phyloP scores from a whole-genome alignment of 805 yeast genomes.

The Millerozyma acaciae region DNA sequence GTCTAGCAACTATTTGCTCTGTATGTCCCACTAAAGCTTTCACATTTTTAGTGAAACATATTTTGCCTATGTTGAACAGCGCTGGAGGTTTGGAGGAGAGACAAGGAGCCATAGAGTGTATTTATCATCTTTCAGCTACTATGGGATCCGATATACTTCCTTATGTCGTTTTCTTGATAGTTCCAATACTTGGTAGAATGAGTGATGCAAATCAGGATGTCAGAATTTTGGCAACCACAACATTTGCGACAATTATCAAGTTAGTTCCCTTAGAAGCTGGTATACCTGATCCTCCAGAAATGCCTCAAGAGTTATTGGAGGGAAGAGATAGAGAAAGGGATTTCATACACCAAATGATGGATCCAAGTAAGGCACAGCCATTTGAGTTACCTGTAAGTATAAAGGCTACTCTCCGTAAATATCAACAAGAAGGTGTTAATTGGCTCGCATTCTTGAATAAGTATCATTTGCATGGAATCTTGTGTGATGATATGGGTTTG shows the following conservation, averaged over 20 bases:
- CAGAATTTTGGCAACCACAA: conserved; percentile 87
- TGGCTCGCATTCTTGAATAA: conserved; percentile 96
- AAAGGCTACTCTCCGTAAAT: conserved; percentile 87
- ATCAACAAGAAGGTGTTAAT: conserved; percentile 97
- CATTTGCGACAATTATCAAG: conserved; percentile 94
- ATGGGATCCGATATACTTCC: conserved; percentile 92
- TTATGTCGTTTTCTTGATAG: conserved; percentile 90
- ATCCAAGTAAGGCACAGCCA: conserved; percentile 82
- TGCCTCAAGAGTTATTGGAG: conserved; percentile 76
- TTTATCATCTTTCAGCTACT: conserved; percentile 75
- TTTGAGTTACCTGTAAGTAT: conserved; percentile 88
- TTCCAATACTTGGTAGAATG: conserved; percentile 96
- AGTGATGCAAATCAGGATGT: conserved; percentile 89
- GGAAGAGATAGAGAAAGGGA: conserved; percentile 94
- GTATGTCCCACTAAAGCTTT: conserved; percentile 67
- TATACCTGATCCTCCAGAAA: conserved; percentile 88
- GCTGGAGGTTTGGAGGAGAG: conserved; percentile 67
- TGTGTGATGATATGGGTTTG: conserved; percentile 99
- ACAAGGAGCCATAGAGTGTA: conserved; percentile 91
- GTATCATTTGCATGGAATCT: conserved; percentile 92
- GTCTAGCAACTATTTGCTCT: conserved; percentile 75
- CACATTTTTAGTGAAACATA: conserved; percentile 69
- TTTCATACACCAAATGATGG: conserved; percentile 96
- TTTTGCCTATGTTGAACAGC: conserved; percentile 77
- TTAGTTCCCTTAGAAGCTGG: conserved; percentile 97